Conservation (phyloP, 768 basidiomycete genomes). For the Clathrus columnatus region DNA sequence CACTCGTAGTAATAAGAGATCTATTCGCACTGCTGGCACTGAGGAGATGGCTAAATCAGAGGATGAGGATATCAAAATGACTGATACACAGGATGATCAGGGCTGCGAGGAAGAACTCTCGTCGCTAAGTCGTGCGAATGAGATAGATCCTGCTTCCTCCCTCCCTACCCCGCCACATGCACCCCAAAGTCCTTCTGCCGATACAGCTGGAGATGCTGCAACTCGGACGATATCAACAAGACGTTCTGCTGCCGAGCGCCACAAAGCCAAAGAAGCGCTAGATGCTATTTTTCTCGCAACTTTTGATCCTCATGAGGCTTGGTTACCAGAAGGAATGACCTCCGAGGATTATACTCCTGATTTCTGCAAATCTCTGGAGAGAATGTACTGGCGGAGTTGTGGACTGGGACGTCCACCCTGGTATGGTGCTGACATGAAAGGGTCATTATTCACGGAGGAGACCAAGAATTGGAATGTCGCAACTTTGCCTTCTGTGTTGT, state of each 20-base stretch:
- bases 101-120: not conserved
- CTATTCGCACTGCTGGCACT: not conserved
- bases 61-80: not conserved
- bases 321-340: slow-evolving; percentile 71
- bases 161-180: slow-evolving; percentile 8
- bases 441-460: slow-evolving; percentile 63
- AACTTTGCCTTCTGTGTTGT: slow-evolving; percentile 75
- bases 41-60: not conserved
- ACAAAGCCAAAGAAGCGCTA: slow-evolving; percentile 21
- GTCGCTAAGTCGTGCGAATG: not conserved
- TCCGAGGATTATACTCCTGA: slow-evolving; percentile 78
- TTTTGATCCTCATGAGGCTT: slow-evolving; percentile 66
- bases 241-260: slow-evolving; percentile 25
- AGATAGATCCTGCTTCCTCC: not conserved
- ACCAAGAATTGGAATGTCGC: slow-evolving; percentile 93
- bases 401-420: slow-evolving; percentile 84
- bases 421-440: slow-evolving; percentile 97
- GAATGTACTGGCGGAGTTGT: slow-evolving; percentile 88
- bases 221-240: not conserved
- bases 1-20: not conserved
- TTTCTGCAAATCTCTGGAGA: slow-evolving; percentile 79
- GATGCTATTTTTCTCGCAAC: slow-evolving; percentile 51
- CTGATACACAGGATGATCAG: slow-evolving; percentile 7
- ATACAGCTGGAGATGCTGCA: not conserved
- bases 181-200: not conserved